Conservation (phyloP, 305 asterid species). For the Caryopteris hybrid region DNA sequence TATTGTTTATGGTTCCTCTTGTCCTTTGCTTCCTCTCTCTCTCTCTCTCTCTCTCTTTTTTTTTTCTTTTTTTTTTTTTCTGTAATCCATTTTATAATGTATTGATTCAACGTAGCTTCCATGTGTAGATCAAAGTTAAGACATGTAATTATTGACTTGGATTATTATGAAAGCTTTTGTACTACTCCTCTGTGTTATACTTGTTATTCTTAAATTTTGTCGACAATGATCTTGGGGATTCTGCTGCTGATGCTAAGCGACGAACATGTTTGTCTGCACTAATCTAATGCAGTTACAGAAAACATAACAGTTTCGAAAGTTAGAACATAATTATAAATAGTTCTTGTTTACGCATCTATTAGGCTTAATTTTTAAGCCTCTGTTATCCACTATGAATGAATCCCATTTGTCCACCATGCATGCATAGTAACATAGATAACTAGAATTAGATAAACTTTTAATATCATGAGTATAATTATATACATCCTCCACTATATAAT, state of each 20-base stretch:
- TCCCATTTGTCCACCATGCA: background rate
- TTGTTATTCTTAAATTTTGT: background rate
- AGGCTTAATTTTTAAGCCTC: background rate
- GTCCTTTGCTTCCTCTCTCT: background rate
- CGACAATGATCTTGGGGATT: background rate
- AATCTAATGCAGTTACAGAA: background rate
- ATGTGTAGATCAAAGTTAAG: background rate
- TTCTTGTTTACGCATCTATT: background rate
- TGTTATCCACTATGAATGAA: background rate
- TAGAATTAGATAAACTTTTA: background rate
- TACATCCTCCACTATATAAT: background rate
- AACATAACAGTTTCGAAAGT: background rate
- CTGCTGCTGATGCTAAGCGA: background rate
- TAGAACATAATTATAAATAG: background rate
- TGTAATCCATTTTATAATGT: constrained; percentile 7
- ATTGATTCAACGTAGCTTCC: background rate
- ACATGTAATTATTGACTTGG: background rate
- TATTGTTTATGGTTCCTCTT: constrained; percentile 8
- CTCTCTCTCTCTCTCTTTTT: no score
- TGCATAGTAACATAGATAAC: background rate
- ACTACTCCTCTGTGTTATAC: background rate
- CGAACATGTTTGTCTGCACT: background rate
- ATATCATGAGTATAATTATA: background rate
- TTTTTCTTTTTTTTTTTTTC: background rate
- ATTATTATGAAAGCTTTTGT: background rate